Evolutionary conservation across 495 filamentous ascomycete species (phyloP).

Genomic region (Penicillium chermesinum): DNA sequence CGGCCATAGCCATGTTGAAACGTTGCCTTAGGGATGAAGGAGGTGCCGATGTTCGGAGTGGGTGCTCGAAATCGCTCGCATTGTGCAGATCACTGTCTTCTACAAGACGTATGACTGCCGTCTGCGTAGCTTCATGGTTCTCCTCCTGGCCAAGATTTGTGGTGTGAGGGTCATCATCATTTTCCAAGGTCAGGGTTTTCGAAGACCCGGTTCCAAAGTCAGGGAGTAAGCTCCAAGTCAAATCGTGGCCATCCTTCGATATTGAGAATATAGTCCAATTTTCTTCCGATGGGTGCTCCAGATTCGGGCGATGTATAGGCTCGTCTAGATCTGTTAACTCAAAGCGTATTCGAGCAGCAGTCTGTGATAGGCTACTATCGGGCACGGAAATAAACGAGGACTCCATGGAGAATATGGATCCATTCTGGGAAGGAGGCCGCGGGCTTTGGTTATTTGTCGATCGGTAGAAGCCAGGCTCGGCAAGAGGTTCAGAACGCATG

Average conservation of each 20-base stretch:
- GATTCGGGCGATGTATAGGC: conserved; percentile 24
- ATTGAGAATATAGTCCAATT: conserved; percentile 64
- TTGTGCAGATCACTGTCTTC: conserved; percentile 65
- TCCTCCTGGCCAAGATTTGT: conserved; percentile 67
- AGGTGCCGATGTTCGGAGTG: neutral
- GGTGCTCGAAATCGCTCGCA: conserved; percentile 13
- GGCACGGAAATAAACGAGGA: conserved; percentile 17
- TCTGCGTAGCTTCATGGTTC: conserved; percentile 77
- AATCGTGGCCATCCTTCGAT: conserved; percentile 59
- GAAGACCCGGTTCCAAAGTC: conserved; percentile 13
- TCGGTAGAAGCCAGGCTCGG: conserved; percentile 29
- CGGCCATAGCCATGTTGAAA: conserved; percentile 37
- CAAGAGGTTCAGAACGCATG: conserved; percentile 9
- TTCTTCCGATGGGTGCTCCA: conserved; percentile 40
- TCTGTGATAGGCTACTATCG: conserved; percentile 24
- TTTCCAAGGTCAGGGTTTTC: conserved; percentile 13
- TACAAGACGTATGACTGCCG: conserved; percentile 75
- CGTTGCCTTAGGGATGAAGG: conserved; percentile 31
- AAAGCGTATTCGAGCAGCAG: conserved; percentile 41
- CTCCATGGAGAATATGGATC: conserved; percentile 27
- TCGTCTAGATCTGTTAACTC: conserved; percentile 39
- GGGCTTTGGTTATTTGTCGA: conserved; percentile 13
- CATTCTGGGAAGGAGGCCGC: conserved; percentile 16
- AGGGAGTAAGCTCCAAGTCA: conserved; percentile 63
- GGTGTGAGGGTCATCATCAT: conserved; percentile 54